Conservation (phyloP, 345 rosid species). For the Acer saccharum region DNA sequence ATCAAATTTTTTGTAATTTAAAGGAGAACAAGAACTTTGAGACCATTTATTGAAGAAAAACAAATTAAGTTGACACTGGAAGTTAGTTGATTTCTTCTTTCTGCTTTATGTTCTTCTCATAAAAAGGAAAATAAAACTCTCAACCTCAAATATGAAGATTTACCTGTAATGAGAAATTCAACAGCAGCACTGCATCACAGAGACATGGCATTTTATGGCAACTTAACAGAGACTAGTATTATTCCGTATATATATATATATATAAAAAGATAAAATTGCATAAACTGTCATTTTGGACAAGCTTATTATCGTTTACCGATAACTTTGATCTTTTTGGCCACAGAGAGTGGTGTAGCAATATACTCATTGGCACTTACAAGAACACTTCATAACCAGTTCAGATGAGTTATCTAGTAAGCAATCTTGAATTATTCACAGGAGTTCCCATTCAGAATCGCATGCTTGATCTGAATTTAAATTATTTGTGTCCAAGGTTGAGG, state of each 20-base stretch:
- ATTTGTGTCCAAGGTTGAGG: conserved; percentile 19
- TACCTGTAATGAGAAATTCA: neutral
- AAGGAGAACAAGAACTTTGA: neutral
- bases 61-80: neutral
- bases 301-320: conserved; percentile 2
- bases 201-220: neutral
- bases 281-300: neutral
- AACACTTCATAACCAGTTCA: conserved; percentile 4
- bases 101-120: neutral
- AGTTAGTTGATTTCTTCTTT: neutral
- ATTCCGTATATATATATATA: neutral
- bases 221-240: neutral
- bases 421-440: conserved; percentile 40
- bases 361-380: conserved; percentile 11
- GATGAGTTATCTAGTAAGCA: neutral
- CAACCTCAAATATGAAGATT: neutral
- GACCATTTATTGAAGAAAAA: neutral
- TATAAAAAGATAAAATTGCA: neutral
- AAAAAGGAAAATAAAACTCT: neutral
- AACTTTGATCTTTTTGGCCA: conserved; percentile 11
- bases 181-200: neutral
- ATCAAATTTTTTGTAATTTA: conserved; percentile 31
- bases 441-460: conserved; percentile 66
- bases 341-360: neutral
- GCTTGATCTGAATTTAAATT: conserved; percentile 20